Evolutionary conservation across 139 green algal species (phyloP).

Genomic region (Desmodesmus armatus): DNA sequence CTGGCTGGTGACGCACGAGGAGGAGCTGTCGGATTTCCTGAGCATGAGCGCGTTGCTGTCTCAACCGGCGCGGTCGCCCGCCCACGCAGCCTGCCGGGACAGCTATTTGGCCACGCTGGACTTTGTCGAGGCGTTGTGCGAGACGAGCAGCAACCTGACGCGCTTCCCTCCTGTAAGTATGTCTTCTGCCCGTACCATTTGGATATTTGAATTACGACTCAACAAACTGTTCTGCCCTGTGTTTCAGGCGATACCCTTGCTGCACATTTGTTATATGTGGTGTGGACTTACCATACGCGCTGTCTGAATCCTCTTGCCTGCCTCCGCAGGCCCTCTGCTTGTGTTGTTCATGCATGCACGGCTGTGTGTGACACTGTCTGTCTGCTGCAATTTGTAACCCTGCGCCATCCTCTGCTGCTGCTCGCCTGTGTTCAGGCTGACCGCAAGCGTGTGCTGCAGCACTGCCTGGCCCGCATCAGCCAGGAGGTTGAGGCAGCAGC

Average conservation of each 20-base stretch:
- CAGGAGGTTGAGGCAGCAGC: slow-evolving; percentile 75
- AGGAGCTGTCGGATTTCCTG: neutral
- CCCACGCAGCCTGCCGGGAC: slow-evolving; percentile 67
- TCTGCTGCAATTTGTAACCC: neutral
- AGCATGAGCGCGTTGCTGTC: slow-evolving; percentile 23
- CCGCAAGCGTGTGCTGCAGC: slow-evolving; percentile 53
- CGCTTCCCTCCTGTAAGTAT: slow-evolving; percentile 65
- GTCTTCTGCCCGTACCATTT: neutral
- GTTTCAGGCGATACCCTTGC: no score
- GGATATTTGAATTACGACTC: no score
- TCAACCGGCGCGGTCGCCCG: neutral
- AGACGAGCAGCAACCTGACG: slow-evolving; percentile 83
- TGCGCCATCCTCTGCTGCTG: neutral
- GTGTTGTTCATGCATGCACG: neutral
- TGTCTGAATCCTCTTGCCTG: no score
- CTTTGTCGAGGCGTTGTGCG: slow-evolving; percentile 95
- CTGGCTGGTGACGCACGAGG: slow-evolving; percentile 38
- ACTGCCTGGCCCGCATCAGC: slow-evolving; percentile 72
- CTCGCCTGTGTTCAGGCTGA: slow-evolving; percentile 48
- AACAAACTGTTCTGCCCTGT: no score
- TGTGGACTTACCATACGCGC: no score
- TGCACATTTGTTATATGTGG: no score
- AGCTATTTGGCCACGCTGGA: slow-evolving; percentile 96
- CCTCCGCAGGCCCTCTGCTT: no score
- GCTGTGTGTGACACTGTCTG: neutral